A percentile compares a stretch with the other conserved stretches of the same genome.
phyloP scores from a whole-genome alignment of 1,284 basidiomycete genomes.

The Volvariella volvacea region DNA sequence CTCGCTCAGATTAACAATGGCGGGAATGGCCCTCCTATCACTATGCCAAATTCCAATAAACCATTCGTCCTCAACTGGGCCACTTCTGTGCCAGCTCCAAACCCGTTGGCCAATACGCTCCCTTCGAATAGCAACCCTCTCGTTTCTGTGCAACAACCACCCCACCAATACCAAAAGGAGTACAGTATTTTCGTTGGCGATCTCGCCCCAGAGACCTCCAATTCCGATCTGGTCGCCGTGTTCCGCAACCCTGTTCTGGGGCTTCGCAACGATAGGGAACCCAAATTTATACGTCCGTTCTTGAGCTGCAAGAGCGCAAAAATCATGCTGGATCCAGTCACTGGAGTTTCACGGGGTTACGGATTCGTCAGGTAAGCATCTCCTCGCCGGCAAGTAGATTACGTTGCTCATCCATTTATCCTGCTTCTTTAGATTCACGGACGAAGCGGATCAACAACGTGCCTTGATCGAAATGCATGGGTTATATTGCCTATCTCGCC shows the following conservation, averaged over 20 bases:
- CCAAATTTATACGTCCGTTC: conserved; percentile 81
- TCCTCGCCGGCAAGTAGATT: conserved; percentile 9
- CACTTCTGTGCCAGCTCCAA: conserved; percentile 45
- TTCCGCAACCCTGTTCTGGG: conserved; percentile 81
- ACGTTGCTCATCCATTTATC: conserved; percentile 7
- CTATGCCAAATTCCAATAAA: conserved; percentile 77
- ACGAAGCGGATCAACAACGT: conserved; percentile 81
- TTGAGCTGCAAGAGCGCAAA: conserved; percentile 88
- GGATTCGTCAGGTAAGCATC: conserved; percentile 74
- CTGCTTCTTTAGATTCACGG: conserved; percentile 57
- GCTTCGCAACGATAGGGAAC: conserved; percentile 71
- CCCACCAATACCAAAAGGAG: conserved; percentile 68
- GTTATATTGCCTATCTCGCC: conserved; percentile 76
- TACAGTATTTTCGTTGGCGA: conserved; percentile 91
- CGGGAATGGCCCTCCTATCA: conserved; percentile 36
- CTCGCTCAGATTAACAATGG: conserved; percentile 59
- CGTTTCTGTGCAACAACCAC: conserved; percentile 19
- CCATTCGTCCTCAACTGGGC: conserved; percentile 81
- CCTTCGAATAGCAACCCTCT: conserved; percentile 19
- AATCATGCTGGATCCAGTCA: conserved; percentile 87
- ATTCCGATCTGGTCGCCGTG: conserved; percentile 84
- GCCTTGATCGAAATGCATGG: conserved; percentile 89
- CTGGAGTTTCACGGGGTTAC: conserved; percentile 84
- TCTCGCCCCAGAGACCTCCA: conserved; percentile 83
- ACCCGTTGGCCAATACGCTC: conserved; percentile 29